phyloP scores from a whole-genome alignment of 2,329 filamentous ascomycete genomes.

The Clonostachys rosea region DNA sequence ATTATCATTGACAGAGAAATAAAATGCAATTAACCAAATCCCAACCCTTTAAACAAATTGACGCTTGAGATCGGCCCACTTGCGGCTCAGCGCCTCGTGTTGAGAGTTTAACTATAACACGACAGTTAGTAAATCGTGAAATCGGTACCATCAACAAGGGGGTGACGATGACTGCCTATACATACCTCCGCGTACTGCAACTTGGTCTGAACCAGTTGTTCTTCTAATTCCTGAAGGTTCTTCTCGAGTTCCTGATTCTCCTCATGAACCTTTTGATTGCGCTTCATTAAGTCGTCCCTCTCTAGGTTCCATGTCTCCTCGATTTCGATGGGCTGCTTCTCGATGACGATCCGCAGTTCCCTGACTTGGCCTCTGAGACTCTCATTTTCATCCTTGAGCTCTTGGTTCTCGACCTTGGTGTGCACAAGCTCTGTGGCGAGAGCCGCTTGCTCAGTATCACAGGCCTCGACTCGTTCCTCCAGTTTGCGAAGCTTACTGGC shows the following conservation, averaged over 20 bases:
- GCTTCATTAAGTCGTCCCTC: slow-evolving; percentile 87
- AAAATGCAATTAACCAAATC: background rate
- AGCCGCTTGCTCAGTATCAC: slow-evolving; percentile 85
- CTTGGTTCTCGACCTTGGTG: slow-evolving; percentile 90
- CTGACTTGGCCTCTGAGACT: slow-evolving; percentile 78
- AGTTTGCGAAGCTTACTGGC: slow-evolving; percentile 75
- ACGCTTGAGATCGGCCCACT: slow-evolving; percentile 69
- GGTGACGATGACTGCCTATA: slow-evolving; percentile 7
- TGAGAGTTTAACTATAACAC: slow-evolving; percentile 57
- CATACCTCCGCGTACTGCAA: slow-evolving; percentile 92
- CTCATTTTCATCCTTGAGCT: slow-evolving; percentile 85
- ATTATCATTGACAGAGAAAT: background rate
- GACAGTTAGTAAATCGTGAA: background rate
- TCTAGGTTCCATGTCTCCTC: slow-evolving; percentile 78
- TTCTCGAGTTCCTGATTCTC: slow-evolving; percentile 88
- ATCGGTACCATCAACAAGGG: background rate
- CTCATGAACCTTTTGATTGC: slow-evolving; percentile 89
- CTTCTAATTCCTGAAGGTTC: slow-evolving; percentile 86
- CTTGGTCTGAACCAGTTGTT: slow-evolving; percentile 87
- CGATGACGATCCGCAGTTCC: slow-evolving; percentile 81
- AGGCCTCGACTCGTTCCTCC: slow-evolving; percentile 83
- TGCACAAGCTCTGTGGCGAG: slow-evolving; percentile 88
- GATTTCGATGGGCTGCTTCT: slow-evolving; percentile 84
- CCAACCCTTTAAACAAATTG: slow-evolving; percentile 38
- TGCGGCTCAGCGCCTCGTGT: slow-evolving; percentile 69